Evolutionary conservation across 1,284 basidiomycete genomes (phyloP).

Genomic region (Chalciporus sp.): DNA sequence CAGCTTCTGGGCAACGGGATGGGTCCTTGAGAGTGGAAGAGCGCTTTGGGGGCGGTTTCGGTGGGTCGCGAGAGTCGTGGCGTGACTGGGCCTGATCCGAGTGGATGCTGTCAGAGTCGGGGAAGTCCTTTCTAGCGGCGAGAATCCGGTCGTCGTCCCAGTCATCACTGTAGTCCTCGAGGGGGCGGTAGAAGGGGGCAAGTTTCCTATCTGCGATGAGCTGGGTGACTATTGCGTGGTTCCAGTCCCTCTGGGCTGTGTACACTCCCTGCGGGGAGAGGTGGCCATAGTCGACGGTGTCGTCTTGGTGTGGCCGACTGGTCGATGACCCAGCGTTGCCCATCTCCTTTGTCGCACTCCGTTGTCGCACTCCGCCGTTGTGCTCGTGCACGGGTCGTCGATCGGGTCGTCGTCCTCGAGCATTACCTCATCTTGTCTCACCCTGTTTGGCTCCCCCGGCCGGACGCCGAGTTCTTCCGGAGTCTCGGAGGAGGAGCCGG

Average conservation of each 20-base stretch:
- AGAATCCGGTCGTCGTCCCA: slow-evolving; percentile 87
- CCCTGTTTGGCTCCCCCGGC: not conserved
- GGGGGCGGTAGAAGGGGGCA: slow-evolving; percentile 93
- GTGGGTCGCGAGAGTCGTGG: slow-evolving; percentile 39
- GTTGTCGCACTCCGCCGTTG: slow-evolving; percentile 1
- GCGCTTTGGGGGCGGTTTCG: slow-evolving; percentile 46
- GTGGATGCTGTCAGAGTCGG: slow-evolving; percentile 46
- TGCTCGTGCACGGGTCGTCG: not conserved
- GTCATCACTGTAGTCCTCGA: slow-evolving; percentile 89
- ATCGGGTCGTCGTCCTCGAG: not conserved
- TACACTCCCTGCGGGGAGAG: slow-evolving; percentile 91
- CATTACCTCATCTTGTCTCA: not conserved
- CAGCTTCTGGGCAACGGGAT: slow-evolving; percentile 64
- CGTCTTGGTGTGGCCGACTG: slow-evolving; percentile 69
- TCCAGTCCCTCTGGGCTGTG: slow-evolving; percentile 87
- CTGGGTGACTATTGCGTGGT: slow-evolving; percentile 83
- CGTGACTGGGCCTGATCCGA: slow-evolving; percentile 37
- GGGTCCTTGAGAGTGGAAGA: slow-evolving; percentile 52
- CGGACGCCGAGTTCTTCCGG: not conserved
- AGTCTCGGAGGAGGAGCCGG: no score
- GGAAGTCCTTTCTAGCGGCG: slow-evolving; percentile 67
- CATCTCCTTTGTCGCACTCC: slow-evolving; percentile 45
- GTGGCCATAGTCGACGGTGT: slow-evolving; percentile 80
- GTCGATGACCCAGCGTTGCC: slow-evolving; percentile 78
- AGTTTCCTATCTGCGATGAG: slow-evolving; percentile 87